Percentiles rank a stretch among this genome's conserved stretches.
Evolutionary conservation across 2,329 filamentous ascomycete species (phyloP).

Genomic region (Ophiostoma ips): DNA sequence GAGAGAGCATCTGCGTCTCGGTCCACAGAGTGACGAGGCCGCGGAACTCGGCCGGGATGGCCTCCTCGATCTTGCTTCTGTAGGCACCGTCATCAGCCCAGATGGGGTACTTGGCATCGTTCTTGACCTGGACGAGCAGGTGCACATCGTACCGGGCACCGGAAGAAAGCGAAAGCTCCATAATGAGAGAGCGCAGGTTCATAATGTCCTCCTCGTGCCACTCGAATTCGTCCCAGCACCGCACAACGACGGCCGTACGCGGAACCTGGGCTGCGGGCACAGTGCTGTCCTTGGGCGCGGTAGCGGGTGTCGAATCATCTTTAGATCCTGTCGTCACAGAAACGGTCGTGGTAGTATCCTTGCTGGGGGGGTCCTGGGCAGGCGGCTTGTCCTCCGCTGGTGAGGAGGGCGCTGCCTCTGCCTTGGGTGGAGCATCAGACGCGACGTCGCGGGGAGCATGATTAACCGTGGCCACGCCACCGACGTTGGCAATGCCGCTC

Average conservation of each 20-base stretch:
- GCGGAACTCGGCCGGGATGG: conserved; percentile 71
- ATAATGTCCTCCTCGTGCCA: conserved; percentile 72
- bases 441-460: neutral
- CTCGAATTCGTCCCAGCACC: conserved; percentile 67
- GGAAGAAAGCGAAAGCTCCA: conserved; percentile 65
- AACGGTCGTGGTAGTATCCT: neutral
- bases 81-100: conserved; percentile 64
- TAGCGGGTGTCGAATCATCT: conserved; percentile 12
- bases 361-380: neutral
- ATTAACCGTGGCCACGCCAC: neutral
- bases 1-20: conserved; percentile 77
- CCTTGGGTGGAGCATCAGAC: neutral
- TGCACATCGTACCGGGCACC: conserved; percentile 81
- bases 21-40: conserved; percentile 88
- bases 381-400: neutral
- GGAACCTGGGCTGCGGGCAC: conserved; percentile 18
- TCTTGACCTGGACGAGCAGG: conserved; percentile 70
- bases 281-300: neutral
- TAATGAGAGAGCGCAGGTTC: conserved; percentile 70
- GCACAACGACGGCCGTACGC: conserved; percentile 66
- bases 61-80: conserved; percentile 49
- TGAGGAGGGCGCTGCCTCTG: neutral
- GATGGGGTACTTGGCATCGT: conserved; percentile 58
- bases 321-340: neutral
- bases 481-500: conserved; percentile 12